Base-by-base conservation (phyloP, 257 asterid species). In the Linderniella brevidens region DNA sequence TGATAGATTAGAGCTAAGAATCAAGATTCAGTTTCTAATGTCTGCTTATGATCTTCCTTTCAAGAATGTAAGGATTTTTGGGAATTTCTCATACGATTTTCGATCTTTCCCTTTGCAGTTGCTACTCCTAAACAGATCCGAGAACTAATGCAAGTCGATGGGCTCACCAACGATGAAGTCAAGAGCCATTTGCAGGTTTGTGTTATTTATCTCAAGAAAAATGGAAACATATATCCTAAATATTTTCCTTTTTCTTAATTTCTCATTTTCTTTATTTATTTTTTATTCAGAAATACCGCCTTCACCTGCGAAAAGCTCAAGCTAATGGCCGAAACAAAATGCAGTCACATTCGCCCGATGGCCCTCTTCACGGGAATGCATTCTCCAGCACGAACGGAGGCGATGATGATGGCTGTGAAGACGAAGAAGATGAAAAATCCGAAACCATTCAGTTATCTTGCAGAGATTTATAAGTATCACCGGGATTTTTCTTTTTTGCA, bases 61-160 rank as follows among this genome's bases (percentile, higher is more conserved):
- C n/a, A 18, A 13, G 13, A 3, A 4, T 47, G 37, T 20, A 19
- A 15, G 13, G 11, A n/a, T 37, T 51, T 39, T 3, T 38, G 13
- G 0, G 1, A 10, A 20, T 29, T 46, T 29, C 49, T 14, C 38
- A 8, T 37, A 2, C 12, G 17, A 36, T 56, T 15, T 42, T 56
- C 40, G 13, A 41, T 37, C 19, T 38, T 44, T 19, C 17, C 42
- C 50, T 52, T 47, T 57, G 70, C 93, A 88, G 98, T 60, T 53
- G 94, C 98, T 43, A 88, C 98, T 51, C 98, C 98, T 32, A 88
- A 88, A 77, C 98, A 88, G 59, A 84, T 88, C 55, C 74, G 98
- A 66, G 98, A 88, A 67, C 87, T 80, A 19, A 84, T 88, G 98
- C 93, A 78, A 69, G 94, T 88, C 0, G 94, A 88, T 57, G 94